Evolutionary conservation across 2,329 filamentous ascomycete species (phyloP), one percentile per base, ranked within the genome.

Genomic region (Cladorrhinum sp.): DNA sequence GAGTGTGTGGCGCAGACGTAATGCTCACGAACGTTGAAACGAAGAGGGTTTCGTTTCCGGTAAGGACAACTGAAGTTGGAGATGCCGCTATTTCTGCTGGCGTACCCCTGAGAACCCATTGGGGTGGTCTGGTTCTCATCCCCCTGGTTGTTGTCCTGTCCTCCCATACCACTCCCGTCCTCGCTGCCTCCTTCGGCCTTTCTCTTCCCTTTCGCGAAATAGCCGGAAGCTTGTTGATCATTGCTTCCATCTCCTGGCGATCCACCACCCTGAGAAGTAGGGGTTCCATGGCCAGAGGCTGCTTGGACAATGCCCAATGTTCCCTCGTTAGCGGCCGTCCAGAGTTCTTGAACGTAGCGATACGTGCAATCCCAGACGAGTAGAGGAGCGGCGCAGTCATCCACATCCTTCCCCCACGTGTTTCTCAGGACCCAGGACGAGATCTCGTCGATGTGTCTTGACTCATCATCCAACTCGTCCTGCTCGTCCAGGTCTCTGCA

Each of bases 1-100:
- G 66, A 67, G 55, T 67, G 66, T 59, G 66, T 68, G 22, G 66
- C 66, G 58, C 66, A 68, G 61, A 68, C 66, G 41, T 67, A 65
- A 32, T 66, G 59, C 20, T 66, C 64, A 22, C 66, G 64, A 50
- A 68, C 66, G 60, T 68, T 68, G 63, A 68, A 68, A 45, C 66
- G 65, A 10, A 66, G 59, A n/a, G 66, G 66, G 38, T 68, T 68
- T 45, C 66, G 64, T 57, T 68, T 68, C 20, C 66, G 64, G 49
- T 68, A 68, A 25, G 66, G 66, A 57, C 66, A 68, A 60, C 66
- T 68, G 58, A 62, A 65, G 64, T 67, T 67, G 50, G 64, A 64
- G 49, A 52, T 60, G 55, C 24, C 48, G 38, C 32, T 57, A 10
- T 54, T 57, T 41, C 60, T 66, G 48, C 50, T 62, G 58, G 59